A percentile compares a stretch with the other conserved stretches of the same genome.
Conservation (phyloP, 768 basidiomycete genomes). For the Termitomyces sp. region DNA sequence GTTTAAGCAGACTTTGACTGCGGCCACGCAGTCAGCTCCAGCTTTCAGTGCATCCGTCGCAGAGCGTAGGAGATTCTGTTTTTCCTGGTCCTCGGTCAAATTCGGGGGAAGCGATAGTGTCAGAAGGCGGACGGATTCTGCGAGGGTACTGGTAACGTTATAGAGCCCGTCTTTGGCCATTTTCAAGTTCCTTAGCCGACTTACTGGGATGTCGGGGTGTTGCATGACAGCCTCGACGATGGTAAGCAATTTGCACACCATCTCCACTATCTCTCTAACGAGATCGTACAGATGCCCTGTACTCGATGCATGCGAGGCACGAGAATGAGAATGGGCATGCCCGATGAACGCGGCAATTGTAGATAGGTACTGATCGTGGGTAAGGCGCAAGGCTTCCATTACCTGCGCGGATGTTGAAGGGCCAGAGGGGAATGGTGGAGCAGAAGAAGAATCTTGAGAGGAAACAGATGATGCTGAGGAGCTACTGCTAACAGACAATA, state of each 20-base stretch:
- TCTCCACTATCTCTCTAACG: slow-evolving; percentile 90
- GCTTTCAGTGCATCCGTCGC: slow-evolving; percentile 85
- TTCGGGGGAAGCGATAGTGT: slow-evolving; percentile 42
- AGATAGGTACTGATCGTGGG: slow-evolving; percentile 87
- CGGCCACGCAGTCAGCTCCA: slow-evolving; percentile 82
- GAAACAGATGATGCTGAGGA: slow-evolving; percentile 63
- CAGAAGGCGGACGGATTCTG: slow-evolving; percentile 79
- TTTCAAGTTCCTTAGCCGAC: slow-evolving; percentile 60
- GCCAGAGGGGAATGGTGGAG: slow-evolving; percentile 65
- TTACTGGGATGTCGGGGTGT: slow-evolving; percentile 61
- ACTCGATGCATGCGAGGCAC: slow-evolving; percentile 85
- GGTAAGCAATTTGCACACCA: slow-evolving; percentile 85
- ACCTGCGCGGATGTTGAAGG: slow-evolving; percentile 64
- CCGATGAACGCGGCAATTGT: slow-evolving; percentile 97
- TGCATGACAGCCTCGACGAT: slow-evolving; percentile 86
- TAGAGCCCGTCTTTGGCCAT: slow-evolving; percentile 78
- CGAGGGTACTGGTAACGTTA: slow-evolving; percentile 77
- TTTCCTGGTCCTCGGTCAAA: slow-evolving; percentile 78
- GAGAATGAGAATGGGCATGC: slow-evolving; percentile 90
- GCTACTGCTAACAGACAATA: slow-evolving; percentile 60
- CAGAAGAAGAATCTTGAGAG: slow-evolving; percentile 50
- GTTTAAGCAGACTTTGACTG: slow-evolving; percentile 78
- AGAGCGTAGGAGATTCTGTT: slow-evolving; percentile 67
- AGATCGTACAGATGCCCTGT: slow-evolving; percentile 94
- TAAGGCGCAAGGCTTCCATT: slow-evolving; percentile 69